Evolutionary conservation across 2,329 filamentous ascomycete species (phyloP), one percentile per base, ranked within the genome.

Genomic region (Dothidotthia symphoricarpi): DNA sequence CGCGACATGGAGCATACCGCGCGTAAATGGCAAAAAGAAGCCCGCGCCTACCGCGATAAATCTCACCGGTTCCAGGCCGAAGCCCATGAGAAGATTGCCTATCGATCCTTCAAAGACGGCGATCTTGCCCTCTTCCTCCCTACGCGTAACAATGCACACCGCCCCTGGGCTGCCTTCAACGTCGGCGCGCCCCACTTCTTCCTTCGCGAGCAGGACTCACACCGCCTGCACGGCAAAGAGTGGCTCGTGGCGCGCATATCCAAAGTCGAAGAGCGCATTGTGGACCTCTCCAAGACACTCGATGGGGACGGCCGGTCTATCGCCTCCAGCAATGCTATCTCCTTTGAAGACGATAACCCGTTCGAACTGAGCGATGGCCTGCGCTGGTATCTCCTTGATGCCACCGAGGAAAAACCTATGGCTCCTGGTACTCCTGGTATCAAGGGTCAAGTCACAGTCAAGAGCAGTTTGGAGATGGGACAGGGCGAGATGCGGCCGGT

Each of bases 161-260:
- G 91, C 12, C 91, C 93, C 1, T 98, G 93, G 93, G 93, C 93
- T 4, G 93, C 93, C 1, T 98, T 98, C 76, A 98, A 98, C 57
- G 87, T 98, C 22, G 91, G 90, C 1, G 95, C 91, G 43, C 93
- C 93, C 7, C 93, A 98, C 65, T 97, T 93, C 70, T 98, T 98
- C 71, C 76, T 98, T 3, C 86, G 89, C 24, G 93, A 98, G 66
- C 86, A 94, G 63, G 91, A 97, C 55, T 78, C 77, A 1, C 94
- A 98, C 67, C 84, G 88, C 44, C 74, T 98, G 5, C 81, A 84
- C 19, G 83, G 82, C 31, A 80, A 91, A 24, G 93, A 98, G 63
- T 98, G 93, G 89, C 81, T 98, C n/a, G 83, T 98, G 6, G 93
- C 93, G 7, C 83, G 93, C 12, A 97, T 98, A 41, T 83, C 83